Conservation (phyloP, 352 stramenopile species). For the Phytophthora podocarpi region DNA sequence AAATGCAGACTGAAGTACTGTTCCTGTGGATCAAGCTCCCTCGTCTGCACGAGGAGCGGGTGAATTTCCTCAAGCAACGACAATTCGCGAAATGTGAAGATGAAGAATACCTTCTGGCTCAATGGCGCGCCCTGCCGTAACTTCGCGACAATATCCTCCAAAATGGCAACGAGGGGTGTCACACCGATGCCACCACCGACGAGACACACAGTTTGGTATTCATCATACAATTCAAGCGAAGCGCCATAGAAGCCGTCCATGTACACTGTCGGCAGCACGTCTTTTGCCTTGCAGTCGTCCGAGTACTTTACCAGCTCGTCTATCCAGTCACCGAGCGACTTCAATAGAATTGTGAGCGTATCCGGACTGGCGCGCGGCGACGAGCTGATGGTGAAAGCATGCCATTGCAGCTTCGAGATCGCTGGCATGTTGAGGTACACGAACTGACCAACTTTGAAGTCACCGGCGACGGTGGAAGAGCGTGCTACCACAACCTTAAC, state of each 20-base stretch:
- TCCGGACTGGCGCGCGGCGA: conserved; percentile 36
- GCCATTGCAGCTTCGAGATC: conserved; percentile 56
- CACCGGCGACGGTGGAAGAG: conserved; percentile 7
- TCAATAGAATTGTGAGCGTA: conserved; percentile 51
- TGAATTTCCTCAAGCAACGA: conserved; percentile 49
- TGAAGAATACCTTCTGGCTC: conserved; percentile 41
- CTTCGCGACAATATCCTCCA: conserved; percentile 47
- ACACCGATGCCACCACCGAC: conserved; percentile 53
- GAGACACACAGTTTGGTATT: conserved; percentile 46
- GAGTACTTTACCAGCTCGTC: conserved; percentile 43
- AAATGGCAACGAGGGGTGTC: conserved; percentile 49
- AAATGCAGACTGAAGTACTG: conserved; percentile 37
- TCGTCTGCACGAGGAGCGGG: conserved; percentile 36
- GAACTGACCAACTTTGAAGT: conserved; percentile 48
- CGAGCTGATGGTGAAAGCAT: conserved; percentile 55
- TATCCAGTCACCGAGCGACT: conserved; percentile 53
- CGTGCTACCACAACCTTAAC: conserved; percentile 44
- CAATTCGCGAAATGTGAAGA: conserved; percentile 53
- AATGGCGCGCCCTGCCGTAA: conserved; percentile 6
- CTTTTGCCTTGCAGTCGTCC: conserved; percentile 29
- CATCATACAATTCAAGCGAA: conserved; percentile 42
- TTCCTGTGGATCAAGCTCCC: conserved; percentile 32
- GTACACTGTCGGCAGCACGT: conserved; percentile 39
- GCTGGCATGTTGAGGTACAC: conserved; percentile 51
- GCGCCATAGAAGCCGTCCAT: conserved; percentile 60